These are phyloP conservation scores for Aspergillus hortae DNA, from an alignment of 2,329 filamentous ascomycete genomes.

Conservation along the genomic window DNA sequence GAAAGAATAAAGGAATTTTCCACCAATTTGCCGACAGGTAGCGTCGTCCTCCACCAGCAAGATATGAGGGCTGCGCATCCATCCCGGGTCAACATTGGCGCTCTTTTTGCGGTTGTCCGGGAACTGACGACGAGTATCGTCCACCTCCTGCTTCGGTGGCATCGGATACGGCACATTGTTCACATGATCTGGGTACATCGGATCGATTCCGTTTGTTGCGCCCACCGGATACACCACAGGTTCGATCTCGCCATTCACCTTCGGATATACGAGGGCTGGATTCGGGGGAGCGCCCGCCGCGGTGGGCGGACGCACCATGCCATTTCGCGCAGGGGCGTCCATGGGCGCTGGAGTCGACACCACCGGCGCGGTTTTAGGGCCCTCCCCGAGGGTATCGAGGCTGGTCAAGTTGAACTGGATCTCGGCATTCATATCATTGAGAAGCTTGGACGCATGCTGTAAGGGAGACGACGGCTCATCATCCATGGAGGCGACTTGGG, in stretches of 20 bases:
- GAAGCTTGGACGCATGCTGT: constrained; percentile 63
- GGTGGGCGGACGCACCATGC: constrained; percentile 39
- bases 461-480: constrained; percentile 65
- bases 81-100: constrained; percentile 59
- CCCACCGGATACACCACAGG: constrained; percentile 86
- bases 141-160: constrained; percentile 59
- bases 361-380: constrained; percentile 53
- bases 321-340: constrained; percentile 48
- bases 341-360: constrained; percentile 57
- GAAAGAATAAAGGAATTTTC: constrained; percentile 65
- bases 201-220: constrained; percentile 86
- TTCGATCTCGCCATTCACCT: constrained; percentile 57
- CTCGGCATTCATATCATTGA: constrained; percentile 64
- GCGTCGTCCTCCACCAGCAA: constrained; percentile 82
- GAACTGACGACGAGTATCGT: constrained; percentile 48
- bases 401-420: constrained; percentile 61
- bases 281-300: constrained; percentile 42
- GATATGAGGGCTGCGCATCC: constrained; percentile 69
- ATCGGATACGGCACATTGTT: constrained; percentile 87
- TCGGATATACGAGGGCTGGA: constrained; percentile 48
- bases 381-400: constrained; percentile 62
- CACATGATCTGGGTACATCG: constrained; percentile 90
- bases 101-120: constrained; percentile 59
- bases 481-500: constrained; percentile 48
- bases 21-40: constrained; percentile 63